A percentile compares a stretch with the other conserved stretches of the same genome.
Evolutionary conservation across 495 filamentous ascomycete species (phyloP).

Genomic region (Talaromyces borbonicus): DNA sequence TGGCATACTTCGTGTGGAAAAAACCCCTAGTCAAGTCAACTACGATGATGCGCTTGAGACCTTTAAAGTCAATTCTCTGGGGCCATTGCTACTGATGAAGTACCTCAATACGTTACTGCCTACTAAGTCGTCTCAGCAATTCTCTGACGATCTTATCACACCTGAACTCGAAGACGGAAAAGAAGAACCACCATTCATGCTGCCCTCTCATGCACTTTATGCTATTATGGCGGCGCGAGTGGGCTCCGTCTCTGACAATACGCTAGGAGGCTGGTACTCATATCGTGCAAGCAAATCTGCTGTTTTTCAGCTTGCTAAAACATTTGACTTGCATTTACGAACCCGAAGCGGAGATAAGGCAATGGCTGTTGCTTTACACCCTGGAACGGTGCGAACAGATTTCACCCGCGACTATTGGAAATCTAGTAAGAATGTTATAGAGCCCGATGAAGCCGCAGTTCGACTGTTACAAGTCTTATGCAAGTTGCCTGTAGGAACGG

Average conservation of each 20-base stretch:
- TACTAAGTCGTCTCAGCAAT: constrained; percentile 26
- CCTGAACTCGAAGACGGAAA: neutral
- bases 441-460: constrained; percentile 49
- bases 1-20: constrained; percentile 67
- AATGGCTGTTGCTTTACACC: constrained; percentile 63
- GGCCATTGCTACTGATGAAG: constrained; percentile 66
- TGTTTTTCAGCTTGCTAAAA: constrained; percentile 59
- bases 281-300: constrained; percentile 68
- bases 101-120: constrained; percentile 61
- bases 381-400: constrained; percentile 70
- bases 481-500: constrained; percentile 19
- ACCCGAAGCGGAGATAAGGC: constrained; percentile 45
- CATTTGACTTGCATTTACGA: constrained; percentile 59
- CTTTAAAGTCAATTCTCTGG: constrained; percentile 61
- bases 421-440: constrained; percentile 48
- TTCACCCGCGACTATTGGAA: constrained; percentile 66
- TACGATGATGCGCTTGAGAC: constrained; percentile 45
- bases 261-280: constrained; percentile 61
- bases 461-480: constrained; percentile 46
- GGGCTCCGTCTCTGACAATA: constrained; percentile 62
- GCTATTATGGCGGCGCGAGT: constrained; percentile 68
- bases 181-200: neutral
- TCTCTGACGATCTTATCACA: constrained; percentile 3
- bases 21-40: constrained; percentile 53
- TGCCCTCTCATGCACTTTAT: constrained; percentile 47